These are phyloP conservation scores for Neofusicoccum parvum DNA, from an alignment of 2,329 filamentous ascomycete genomes.

Conservation along the genomic window DNA sequence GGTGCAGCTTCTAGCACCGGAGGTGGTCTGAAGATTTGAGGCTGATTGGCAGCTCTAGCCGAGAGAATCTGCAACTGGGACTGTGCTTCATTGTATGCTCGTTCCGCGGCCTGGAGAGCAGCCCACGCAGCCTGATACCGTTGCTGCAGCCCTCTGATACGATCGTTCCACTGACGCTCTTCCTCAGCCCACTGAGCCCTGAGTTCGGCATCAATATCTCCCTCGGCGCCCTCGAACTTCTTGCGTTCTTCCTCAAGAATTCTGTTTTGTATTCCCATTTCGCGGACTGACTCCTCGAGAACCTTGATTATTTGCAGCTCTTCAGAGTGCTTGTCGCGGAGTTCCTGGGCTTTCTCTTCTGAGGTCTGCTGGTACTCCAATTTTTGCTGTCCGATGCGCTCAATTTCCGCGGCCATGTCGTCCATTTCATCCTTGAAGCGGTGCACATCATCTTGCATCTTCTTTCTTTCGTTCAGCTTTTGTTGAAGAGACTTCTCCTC, in stretches of 20 bases:
- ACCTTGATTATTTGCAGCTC: slow-evolving; percentile 55
- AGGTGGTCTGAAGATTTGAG: slow-evolving; percentile 33
- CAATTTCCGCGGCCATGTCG: slow-evolving; percentile 56
- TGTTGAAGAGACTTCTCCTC: slow-evolving; percentile 73
- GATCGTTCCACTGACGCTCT: slow-evolving; percentile 59
- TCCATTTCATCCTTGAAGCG: slow-evolving; percentile 69
- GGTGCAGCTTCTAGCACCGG: slow-evolving; percentile 32
- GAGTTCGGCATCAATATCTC: slow-evolving; percentile 42
- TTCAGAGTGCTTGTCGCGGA: slow-evolving; percentile 45
- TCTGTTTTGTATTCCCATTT: slow-evolving; percentile 72
- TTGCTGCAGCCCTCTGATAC: slow-evolving; percentile 56
- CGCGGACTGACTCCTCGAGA: slow-evolving; percentile 72
- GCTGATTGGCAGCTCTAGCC: slow-evolving; percentile 40
- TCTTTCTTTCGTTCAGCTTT: slow-evolving; percentile 68
- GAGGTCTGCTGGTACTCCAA: slow-evolving; percentile 36
- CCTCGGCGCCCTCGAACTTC: slow-evolving; percentile 48
- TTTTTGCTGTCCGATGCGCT: slow-evolving; percentile 48
- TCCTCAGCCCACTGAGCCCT: slow-evolving; percentile 47
- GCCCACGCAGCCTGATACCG: slow-evolving; percentile 44
- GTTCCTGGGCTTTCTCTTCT: slow-evolving; percentile 43
- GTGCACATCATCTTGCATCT: slow-evolving; percentile 68
- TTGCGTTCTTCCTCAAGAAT: slow-evolving; percentile 72
- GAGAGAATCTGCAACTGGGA: slow-evolving; percentile 45
- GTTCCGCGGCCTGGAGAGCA: slow-evolving; percentile 38
- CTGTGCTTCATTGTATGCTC: slow-evolving; percentile 41